Evolutionary conservation across 2,329 filamentous ascomycete species (phyloP).

Genomic region (Pseudopyricularia javanii): DNA sequence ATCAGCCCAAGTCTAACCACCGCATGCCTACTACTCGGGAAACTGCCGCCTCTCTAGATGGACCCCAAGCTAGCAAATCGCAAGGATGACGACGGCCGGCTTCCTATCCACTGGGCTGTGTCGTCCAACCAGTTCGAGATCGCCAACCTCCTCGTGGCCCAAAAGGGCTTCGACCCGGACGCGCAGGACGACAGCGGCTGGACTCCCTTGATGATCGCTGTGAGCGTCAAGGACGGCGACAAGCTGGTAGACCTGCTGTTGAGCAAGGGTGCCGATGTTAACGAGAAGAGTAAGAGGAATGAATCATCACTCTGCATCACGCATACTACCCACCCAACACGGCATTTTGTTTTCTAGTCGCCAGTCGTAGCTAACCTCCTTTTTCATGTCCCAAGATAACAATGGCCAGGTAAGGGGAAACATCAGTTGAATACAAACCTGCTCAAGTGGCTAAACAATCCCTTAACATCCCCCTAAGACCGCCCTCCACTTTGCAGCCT

Average conservation of each 20-base stretch:
- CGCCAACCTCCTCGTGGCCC: slow-evolving; percentile 56
- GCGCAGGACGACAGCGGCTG: slow-evolving; percentile 68
- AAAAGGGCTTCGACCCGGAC: slow-evolving; percentile 71
- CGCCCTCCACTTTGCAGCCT: slow-evolving; percentile 81
- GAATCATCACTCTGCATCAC: too few relatives aligned
- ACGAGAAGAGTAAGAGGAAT: slow-evolving; percentile 45
- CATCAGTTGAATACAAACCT: neutral
- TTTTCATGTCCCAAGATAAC: too few relatives aligned
- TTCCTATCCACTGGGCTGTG: slow-evolving; percentile 88
- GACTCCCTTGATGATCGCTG: slow-evolving; percentile 76
- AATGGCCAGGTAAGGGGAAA: slow-evolving; percentile 42
- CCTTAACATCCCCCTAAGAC: slow-evolving; percentile 43
- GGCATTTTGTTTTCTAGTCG: too few relatives aligned
- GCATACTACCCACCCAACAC: too few relatives aligned
- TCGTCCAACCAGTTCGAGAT: slow-evolving; percentile 73
- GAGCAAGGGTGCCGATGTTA: slow-evolving; percentile 57
- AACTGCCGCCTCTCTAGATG: slow-evolving; percentile 32
- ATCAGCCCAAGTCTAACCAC: too few relatives aligned
- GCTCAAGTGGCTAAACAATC: neutral
- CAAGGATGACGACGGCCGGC: slow-evolving; percentile 76
- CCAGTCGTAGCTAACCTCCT: too few relatives aligned
- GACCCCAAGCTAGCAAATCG: slow-evolving; percentile 63
- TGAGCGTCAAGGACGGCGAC: slow-evolving; percentile 61
- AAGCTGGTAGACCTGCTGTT: slow-evolving; percentile 56
- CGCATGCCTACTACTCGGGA: too few relatives aligned